Conservation (phyloP, 2,329 filamentous ascomycete species). For the Bertia moriformis region DNA sequence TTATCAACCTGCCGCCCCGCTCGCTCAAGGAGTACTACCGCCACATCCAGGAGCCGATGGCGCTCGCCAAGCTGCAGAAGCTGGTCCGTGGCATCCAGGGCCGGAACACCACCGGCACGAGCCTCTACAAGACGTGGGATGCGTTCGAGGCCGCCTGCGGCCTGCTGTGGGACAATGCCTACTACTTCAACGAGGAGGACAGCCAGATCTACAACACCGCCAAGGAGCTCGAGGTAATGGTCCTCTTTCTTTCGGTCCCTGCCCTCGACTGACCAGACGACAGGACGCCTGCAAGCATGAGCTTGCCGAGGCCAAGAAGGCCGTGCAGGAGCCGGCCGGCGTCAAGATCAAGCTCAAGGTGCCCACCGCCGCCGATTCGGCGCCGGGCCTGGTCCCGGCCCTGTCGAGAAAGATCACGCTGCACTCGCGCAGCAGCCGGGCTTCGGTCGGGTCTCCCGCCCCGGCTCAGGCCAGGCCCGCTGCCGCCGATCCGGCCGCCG, state of each 20-base stretch:
- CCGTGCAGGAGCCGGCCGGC: conserved; percentile 54
- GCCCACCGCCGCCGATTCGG: conserved; percentile 14
- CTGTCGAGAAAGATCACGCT: neutral
- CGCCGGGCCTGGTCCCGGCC: neutral
- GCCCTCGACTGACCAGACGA: neutral
- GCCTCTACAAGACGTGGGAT: conserved; percentile 64
- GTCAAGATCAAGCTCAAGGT: conserved; percentile 73
- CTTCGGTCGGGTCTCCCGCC: neutral
- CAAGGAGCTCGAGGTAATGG: conserved; percentile 59
- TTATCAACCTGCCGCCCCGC: conserved; percentile 64
- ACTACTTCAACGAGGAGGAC: conserved; percentile 80
- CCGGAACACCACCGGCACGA: conserved; percentile 46
- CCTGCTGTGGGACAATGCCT: conserved; percentile 76
- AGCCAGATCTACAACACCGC: conserved; percentile 71
- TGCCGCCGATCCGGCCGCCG: too few relatives aligned
- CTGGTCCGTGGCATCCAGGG: conserved; percentile 60
- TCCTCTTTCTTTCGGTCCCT: conserved; percentile 2
- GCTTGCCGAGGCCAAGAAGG: conserved; percentile 56
- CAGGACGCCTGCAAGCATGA: conserved; percentile 57
- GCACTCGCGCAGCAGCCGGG: neutral
- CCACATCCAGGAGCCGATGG: conserved; percentile 67
- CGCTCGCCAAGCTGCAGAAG: conserved; percentile 64
- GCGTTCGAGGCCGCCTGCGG: conserved; percentile 67
- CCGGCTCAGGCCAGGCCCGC: too few relatives aligned
- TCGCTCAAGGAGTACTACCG: conserved; percentile 74